These are phyloP conservation scores for Coemansia sp. DNA, from an alignment of 192 early-diverging fungal species.

Conservation along the genomic window DNA sequence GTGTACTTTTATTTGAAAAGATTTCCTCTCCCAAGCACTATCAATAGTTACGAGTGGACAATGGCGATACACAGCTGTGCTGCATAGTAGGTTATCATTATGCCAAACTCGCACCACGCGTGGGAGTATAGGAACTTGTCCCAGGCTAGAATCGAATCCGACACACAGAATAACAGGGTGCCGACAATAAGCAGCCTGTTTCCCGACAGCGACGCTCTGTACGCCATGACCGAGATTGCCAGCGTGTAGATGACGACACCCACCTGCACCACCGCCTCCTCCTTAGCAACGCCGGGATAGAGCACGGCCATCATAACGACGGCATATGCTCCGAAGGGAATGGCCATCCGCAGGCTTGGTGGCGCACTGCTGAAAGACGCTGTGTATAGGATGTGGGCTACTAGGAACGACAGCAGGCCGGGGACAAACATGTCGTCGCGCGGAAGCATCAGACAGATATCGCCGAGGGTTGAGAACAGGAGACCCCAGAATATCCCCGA, in stretches of 20 bases:
- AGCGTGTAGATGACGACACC: conserved; percentile 37
- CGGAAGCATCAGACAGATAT: conserved; percentile 38
- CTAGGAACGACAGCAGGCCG: conserved; percentile 39
- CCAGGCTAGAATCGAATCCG: conserved; percentile 47
- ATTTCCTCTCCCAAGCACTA: background rate
- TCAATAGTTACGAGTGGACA: conserved; percentile 10
- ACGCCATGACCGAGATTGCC: conserved; percentile 38
- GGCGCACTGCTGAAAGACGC: conserved; percentile 15
- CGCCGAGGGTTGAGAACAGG: conserved; percentile 34
- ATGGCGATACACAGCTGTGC: conserved; percentile 50
- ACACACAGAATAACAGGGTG: conserved; percentile 43
- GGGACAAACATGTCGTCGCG: conserved; percentile 35
- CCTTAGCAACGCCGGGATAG: conserved; percentile 21
- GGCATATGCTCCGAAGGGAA: conserved; percentile 23
- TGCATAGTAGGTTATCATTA: conserved; percentile 48
- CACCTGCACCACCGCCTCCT: conserved; percentile 25
- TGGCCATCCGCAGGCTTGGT: conserved; percentile 15
- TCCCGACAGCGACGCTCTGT: conserved; percentile 30
- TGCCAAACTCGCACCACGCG: conserved; percentile 33
- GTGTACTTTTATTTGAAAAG: conserved; percentile 4
- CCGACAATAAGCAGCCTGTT: conserved; percentile 21
- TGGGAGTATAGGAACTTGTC: conserved; percentile 29
- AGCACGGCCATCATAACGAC: conserved; percentile 21
- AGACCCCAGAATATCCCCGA: conserved; percentile 23
- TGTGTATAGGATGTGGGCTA: conserved; percentile 34